Conservation (phyloP, 768 basidiomycete genomes). For the Mycena polygramma region DNA sequence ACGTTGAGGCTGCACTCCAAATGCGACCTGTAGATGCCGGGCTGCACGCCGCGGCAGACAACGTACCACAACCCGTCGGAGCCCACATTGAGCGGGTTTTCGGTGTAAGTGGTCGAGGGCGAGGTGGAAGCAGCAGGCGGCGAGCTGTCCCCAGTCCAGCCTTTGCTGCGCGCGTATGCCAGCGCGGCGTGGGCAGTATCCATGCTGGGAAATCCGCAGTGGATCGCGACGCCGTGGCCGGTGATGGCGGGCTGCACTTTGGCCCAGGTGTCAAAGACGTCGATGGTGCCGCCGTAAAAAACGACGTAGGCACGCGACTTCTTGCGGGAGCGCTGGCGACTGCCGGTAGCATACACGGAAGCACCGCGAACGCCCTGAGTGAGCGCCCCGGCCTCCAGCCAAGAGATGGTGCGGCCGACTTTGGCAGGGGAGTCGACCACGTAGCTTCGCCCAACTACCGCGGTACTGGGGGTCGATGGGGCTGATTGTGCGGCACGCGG, state of each 20-base stretch:
- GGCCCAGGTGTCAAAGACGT: background rate
- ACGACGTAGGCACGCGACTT: background rate
- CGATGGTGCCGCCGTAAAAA: constrained; percentile 17
- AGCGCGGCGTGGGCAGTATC: background rate
- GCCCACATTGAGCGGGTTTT: constrained; percentile 5
- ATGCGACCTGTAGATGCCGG: background rate
- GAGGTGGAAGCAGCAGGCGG: background rate
- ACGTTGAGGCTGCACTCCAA: constrained; percentile 23
- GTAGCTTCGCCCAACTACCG: too few relatives aligned
- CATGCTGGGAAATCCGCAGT: background rate
- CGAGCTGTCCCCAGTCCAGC: constrained; percentile 6
- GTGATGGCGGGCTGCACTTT: background rate
- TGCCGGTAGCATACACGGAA: too few relatives aligned
- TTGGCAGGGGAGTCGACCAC: too few relatives aligned
- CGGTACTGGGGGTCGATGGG: too few relatives aligned
- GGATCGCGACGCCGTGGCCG: constrained; percentile 5
- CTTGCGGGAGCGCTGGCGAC: too few relatives aligned
- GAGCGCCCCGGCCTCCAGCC: too few relatives aligned
- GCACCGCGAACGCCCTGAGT: too few relatives aligned
- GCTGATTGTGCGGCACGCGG: too few relatives aligned
- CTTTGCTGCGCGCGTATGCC: background rate
- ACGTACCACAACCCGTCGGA: constrained; percentile 1
- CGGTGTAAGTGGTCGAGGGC: background rate
- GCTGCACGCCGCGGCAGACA: constrained; percentile 10
- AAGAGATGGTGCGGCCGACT: too few relatives aligned